Percentiles rank a stretch among this genome's conserved stretches.
These are phyloP conservation scores for Colletotrichum higginsianum DNA, from an alignment of 2,329 filamentous ascomycete species.

Conservation along the genomic window DNA sequence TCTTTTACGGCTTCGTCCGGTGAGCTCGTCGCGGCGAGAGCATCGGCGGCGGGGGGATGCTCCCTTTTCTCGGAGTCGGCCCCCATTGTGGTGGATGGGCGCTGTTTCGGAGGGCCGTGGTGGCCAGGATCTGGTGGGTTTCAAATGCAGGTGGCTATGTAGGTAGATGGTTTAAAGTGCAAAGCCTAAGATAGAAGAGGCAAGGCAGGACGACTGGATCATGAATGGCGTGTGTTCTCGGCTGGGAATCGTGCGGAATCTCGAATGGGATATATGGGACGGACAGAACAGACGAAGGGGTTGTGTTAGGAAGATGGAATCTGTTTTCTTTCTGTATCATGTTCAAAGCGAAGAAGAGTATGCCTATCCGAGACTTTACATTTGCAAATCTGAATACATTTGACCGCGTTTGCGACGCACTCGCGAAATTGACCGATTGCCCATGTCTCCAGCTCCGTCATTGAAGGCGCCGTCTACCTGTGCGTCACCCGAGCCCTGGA, in stretches of 20 bases:
- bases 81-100: conserved; percentile 24
- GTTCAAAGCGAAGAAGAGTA: no score
- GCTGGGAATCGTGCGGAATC: no score
- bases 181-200: no score
- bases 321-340: no score
- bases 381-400: neutral
- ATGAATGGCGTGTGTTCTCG: no score
- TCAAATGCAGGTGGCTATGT: neutral
- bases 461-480: neutral
- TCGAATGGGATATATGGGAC: neutral
- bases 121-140: neutral
- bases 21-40: conserved; percentile 11
- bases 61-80: conserved; percentile 28
- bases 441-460: conserved; percentile 13
- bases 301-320: neutral
- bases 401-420: neutral
- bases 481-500: neutral
- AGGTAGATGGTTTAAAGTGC: no score
- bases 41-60: conserved; percentile 23
- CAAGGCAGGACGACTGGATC: no score
- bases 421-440: neutral
- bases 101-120: neutral
- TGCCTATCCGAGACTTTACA: no score
- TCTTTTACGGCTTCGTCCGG: conserved; percentile 32
- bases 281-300: neutral